Conservation (phyloP, 352 stramenopile species). For the Elongisporangium anandrum region DNA sequence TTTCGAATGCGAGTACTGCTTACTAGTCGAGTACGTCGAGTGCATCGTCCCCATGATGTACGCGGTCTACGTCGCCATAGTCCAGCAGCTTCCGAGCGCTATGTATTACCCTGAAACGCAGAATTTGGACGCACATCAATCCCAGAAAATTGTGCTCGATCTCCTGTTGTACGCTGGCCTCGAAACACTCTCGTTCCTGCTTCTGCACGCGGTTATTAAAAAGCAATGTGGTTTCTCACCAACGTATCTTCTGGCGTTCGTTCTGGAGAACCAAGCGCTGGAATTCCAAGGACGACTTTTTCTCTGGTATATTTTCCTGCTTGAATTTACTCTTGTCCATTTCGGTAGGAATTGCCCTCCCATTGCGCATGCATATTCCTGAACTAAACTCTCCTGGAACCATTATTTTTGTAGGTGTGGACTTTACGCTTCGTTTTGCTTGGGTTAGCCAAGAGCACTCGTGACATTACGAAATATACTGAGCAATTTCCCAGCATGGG, state of each 20-base stretch:
- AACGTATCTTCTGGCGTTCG: slow-evolving; percentile 30
- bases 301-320: slow-evolving; percentile 22
- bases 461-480: too few species aligned
- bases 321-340: slow-evolving; percentile 20
- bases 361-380: too few species aligned
- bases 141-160: not conserved
- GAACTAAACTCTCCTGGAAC: not conserved
- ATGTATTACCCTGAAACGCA: slow-evolving; percentile 15
- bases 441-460: not conserved
- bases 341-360: slow-evolving; percentile 10
- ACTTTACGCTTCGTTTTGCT: not conserved
- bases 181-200: slow-evolving; percentile 7
- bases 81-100: slow-evolving; percentile 8
- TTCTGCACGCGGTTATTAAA: slow-evolving; percentile 11
- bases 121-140: slow-evolving; percentile 2
- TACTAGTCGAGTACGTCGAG: slow-evolving; percentile 20
- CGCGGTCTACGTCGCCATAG: slow-evolving; percentile 8
- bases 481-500: too few species aligned
- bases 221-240: slow-evolving; percentile 15
- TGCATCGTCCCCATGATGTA: slow-evolving; percentile 19
- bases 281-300: slow-evolving; percentile 19
- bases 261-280: slow-evolving; percentile 28
- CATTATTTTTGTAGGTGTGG: not conserved
- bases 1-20: slow-evolving; percentile 21
- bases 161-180: slow-evolving; percentile 10